phyloP scores from a whole-genome alignment of 176 grass and related monocot species.

The Carex pumila region DNA sequence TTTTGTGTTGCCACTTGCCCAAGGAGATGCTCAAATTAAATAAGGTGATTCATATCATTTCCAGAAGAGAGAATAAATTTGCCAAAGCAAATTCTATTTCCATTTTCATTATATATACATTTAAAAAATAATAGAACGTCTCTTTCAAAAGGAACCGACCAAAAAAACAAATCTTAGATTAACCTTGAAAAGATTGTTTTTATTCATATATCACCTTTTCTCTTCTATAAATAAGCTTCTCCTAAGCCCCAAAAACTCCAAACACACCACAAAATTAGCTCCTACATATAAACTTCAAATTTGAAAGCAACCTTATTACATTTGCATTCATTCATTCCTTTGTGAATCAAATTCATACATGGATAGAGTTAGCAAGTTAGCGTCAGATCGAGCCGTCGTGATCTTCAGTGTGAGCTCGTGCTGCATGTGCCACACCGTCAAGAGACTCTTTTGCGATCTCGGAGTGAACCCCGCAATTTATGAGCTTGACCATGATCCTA shows the following conservation, averaged over 20 bases:
- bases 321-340: neutral
- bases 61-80: neutral
- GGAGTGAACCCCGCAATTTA: conserved; percentile 40
- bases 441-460: conserved; percentile 48
- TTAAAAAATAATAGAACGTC: neutral
- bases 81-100: neutral
- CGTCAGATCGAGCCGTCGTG: conserved; percentile 48
- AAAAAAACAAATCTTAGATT: neutral
- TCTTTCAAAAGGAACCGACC: neutral
- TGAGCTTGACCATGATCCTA: conserved; percentile 57
- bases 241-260: neutral
- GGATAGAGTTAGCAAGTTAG: conserved; percentile 46
- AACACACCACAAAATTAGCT: neutral
- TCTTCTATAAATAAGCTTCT: neutral
- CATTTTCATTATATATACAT: neutral
- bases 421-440: conserved; percentile 71
- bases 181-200: neutral
- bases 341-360: neutral
- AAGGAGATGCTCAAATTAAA: neutral
- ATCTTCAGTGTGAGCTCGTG: conserved; percentile 61
- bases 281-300: neutral
- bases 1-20: no score
- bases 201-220: neutral
- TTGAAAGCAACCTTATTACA: neutral
- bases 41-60: neutral